These are phyloP conservation scores for Priceomyces fermenticarens DNA, from an alignment of 805 yeast species.

Conservation along the genomic window DNA sequence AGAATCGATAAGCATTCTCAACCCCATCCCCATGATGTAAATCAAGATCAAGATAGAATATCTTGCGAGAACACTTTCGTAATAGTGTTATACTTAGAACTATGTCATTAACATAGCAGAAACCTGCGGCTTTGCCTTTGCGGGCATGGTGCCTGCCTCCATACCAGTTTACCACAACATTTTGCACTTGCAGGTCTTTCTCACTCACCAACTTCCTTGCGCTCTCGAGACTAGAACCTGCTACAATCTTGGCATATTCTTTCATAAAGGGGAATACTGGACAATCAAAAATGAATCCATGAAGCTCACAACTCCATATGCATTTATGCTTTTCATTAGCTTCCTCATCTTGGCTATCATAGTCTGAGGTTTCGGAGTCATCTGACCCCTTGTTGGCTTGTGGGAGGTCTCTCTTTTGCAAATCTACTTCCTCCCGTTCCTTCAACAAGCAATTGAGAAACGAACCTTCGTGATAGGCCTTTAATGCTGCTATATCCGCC, in stretches of 20 bases:
- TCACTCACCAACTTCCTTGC: slow-evolving; percentile 31
- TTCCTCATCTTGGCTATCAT: slow-evolving; percentile 5
- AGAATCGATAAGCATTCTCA: slow-evolving; percentile 56
- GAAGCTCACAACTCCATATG: slow-evolving; percentile 21
- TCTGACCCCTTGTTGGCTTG: too few relatives aligned
- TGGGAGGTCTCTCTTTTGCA: not conserved
- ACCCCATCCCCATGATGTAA: slow-evolving; percentile 84
- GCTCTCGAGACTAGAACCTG: slow-evolving; percentile 58
- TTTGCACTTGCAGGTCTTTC: slow-evolving; percentile 12
- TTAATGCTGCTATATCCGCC: slow-evolving; percentile 37
- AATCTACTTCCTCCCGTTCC: slow-evolving; percentile 13
- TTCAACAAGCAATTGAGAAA: slow-evolving; percentile 42
- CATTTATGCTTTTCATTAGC: slow-evolving; percentile 8
- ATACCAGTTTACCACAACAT: slow-evolving; percentile 63
- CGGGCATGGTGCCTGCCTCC: slow-evolving; percentile 78
- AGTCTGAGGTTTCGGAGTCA: slow-evolving; percentile 1
- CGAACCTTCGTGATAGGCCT: slow-evolving; percentile 46
- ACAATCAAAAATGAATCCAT: slow-evolving; percentile 62
- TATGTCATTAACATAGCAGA: slow-evolving; percentile 71
- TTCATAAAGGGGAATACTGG: slow-evolving; percentile 54
- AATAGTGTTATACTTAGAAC: slow-evolving; percentile 53
- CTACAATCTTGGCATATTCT: slow-evolving; percentile 46
- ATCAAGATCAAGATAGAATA: slow-evolving; percentile 69
- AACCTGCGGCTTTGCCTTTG: slow-evolving; percentile 58
- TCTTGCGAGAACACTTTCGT: slow-evolving; percentile 41